Evolutionary conservation across 2,329 filamentous ascomycete species (phyloP).

Genomic region (Pseudogymnoascus pannorum): DNA sequence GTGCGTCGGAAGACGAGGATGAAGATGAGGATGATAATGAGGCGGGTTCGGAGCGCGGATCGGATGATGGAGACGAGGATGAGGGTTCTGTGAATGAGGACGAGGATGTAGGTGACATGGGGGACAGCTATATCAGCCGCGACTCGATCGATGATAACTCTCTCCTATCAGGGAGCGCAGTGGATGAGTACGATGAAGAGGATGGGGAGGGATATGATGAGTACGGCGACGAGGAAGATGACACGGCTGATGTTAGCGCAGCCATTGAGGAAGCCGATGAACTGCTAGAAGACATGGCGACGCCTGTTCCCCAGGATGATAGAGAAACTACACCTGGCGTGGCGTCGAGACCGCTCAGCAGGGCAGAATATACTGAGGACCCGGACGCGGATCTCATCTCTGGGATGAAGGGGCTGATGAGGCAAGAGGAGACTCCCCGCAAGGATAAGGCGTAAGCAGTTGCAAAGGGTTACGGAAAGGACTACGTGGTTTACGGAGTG

Average conservation of each 20-base stretch:
- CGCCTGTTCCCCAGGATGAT: not conserved
- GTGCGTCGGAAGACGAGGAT: slow-evolving; percentile 65
- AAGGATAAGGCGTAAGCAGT: not conserved
- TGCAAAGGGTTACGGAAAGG: not conserved
- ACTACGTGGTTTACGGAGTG: not conserved
- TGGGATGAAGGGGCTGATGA: slow-evolving; percentile 41
- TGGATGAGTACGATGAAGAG: slow-evolving; percentile 36
- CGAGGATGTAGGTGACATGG: slow-evolving; percentile 44
- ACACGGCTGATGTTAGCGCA: slow-evolving; percentile 30
- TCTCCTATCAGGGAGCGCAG: slow-evolving; percentile 41
- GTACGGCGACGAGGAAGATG: slow-evolving; percentile 28
- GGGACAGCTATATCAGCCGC: slow-evolving; percentile 50
- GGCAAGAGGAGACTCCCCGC: not conserved
- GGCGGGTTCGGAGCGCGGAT: too few species aligned
- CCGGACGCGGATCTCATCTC: slow-evolving; percentile 51
- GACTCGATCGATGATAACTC: slow-evolving; percentile 39
- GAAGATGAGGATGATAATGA: slow-evolving; percentile 38
- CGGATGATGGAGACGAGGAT: slow-evolving; percentile 45
- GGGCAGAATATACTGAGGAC: slow-evolving; percentile 35
- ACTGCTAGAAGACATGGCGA: not conserved
- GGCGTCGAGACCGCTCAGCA: slow-evolving; percentile 12
- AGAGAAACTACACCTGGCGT: slow-evolving; percentile 15
- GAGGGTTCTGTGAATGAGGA: slow-evolving; percentile 42
- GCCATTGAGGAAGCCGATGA: slow-evolving; percentile 20
- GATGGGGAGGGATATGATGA: slow-evolving; percentile 11